Conservation (phyloP, 1,284 basidiomycete species). For the Neolentinus lepideus region DNA sequence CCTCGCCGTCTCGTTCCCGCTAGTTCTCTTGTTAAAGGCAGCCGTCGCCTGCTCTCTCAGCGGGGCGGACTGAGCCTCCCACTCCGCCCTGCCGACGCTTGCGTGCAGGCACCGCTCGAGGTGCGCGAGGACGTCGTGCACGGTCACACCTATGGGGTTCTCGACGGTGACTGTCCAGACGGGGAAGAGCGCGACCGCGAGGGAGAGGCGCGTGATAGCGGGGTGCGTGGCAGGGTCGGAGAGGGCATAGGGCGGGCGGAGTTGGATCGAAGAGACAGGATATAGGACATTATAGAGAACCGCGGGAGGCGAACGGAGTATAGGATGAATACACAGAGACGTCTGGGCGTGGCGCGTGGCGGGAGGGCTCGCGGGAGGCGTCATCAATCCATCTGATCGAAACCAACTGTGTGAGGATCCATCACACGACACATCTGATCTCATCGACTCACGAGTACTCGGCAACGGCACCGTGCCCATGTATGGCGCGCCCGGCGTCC, state of each 20-base stretch:
- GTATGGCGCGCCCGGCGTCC: constrained; percentile 12
- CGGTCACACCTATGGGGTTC: neutral
- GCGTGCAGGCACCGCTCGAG: neutral
- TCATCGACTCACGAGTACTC: neutral
- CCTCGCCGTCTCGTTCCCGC: constrained; percentile 7
- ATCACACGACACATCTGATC: no score
- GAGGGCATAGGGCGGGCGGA: neutral
- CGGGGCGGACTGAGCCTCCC: neutral
- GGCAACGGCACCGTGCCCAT: constrained; percentile 11
- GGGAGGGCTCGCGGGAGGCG: constrained; percentile 10
- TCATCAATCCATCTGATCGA: constrained; percentile 9
- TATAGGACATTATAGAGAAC: constrained; percentile 5
- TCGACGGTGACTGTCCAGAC: neutral
- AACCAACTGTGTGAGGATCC: no score
- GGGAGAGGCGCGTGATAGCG: neutral
- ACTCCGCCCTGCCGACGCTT: neutral
- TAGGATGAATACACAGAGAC: constrained; percentile 6
- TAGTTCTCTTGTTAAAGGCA: constrained; percentile 2
- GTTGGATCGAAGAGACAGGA: neutral
- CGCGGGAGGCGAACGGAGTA: constrained; percentile 4
- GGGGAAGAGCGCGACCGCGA: neutral
- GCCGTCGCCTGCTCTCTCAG: neutral
- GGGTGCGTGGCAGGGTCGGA: neutral
- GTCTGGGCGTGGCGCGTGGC: constrained; percentile 4
- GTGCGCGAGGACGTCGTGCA: neutral